phyloP scores from a whole-genome alignment of 768 basidiomycete genomes.

The Epithele typhae region DNA sequence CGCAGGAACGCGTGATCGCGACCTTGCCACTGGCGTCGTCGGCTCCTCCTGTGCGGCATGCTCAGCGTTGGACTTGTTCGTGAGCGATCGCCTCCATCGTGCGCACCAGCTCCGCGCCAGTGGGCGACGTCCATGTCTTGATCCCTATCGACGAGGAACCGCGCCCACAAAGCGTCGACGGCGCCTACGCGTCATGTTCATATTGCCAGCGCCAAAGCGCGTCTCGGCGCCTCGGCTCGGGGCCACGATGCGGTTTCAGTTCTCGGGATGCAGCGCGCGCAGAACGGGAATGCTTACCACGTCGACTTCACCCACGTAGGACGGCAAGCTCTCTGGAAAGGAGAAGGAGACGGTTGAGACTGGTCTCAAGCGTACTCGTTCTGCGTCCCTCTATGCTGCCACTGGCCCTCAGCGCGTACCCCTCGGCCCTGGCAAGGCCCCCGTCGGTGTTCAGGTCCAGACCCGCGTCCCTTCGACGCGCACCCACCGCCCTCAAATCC shows the following conservation, averaged over 20 bases:
- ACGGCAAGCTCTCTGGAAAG: conserved; percentile 50
- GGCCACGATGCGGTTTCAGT: too few relatives aligned
- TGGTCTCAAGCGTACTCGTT: conserved; percentile 54
- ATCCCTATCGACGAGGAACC: too few relatives aligned
- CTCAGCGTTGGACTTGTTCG: neutral
- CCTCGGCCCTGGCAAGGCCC: conserved; percentile 51
- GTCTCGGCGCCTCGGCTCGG: too few relatives aligned
- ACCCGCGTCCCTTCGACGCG: conserved; percentile 18
- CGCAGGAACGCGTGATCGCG: conserved; percentile 14
- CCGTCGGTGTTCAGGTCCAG: conserved; percentile 8
- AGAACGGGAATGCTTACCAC: conserved; percentile 16
- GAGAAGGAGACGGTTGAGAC: conserved; percentile 57
- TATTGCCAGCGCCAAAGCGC: too few relatives aligned
- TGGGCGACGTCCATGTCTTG: too few relatives aligned
- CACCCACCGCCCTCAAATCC: conserved; percentile 28
- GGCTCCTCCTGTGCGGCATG: neutral
- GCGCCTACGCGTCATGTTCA: too few relatives aligned
- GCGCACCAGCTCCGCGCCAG: neutral
- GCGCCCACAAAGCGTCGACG: too few relatives aligned
- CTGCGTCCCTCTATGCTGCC: conserved; percentile 60
- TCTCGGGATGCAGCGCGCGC: neutral
- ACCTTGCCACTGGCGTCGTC: conserved; percentile 11
- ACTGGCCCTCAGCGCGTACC: conserved; percentile 67
- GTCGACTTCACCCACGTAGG: conserved; percentile 29
- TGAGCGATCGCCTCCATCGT: neutral